phyloP scores from a whole-genome alignment of 2,329 filamentous ascomycete genomes.

The Alternaria dauci region DNA sequence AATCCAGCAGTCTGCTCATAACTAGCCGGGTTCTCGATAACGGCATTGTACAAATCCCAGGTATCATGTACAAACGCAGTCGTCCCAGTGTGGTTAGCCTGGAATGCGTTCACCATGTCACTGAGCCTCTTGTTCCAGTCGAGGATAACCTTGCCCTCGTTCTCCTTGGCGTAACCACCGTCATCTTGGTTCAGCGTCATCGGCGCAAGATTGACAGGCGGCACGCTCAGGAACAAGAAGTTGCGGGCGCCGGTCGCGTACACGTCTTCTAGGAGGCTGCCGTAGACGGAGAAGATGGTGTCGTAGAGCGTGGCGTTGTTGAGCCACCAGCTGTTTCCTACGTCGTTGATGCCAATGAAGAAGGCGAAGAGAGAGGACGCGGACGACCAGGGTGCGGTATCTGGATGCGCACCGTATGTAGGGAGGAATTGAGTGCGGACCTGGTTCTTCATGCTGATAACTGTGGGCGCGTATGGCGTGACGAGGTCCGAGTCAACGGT shows the following conservation, averaged over 20 bases:
- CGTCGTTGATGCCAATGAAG: slow-evolving; percentile 66
- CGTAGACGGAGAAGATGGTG: slow-evolving; percentile 51
- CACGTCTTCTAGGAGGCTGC: slow-evolving; percentile 49
- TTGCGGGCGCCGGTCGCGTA: slow-evolving; percentile 59
- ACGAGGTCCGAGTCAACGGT: slow-evolving; percentile 56
- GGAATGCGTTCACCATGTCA: slow-evolving; percentile 54
- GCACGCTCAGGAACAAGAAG: slow-evolving; percentile 59
- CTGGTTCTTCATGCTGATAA: slow-evolving; percentile 63
- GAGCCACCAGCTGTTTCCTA: slow-evolving; percentile 59
- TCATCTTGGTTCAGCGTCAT: slow-evolving; percentile 53
- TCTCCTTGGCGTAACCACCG: slow-evolving; percentile 40
- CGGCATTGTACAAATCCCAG: slow-evolving; percentile 59
- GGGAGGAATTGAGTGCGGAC: slow-evolving; percentile 56
- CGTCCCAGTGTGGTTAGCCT: slow-evolving; percentile 49
- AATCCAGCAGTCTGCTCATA: slow-evolving; percentile 61
- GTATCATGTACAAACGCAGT: slow-evolving; percentile 63
- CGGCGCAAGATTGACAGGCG: slow-evolving; percentile 62
- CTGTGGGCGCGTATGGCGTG: slow-evolving; percentile 58
- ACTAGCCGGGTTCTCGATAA: slow-evolving; percentile 61
- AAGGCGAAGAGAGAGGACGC: slow-evolving; percentile 59
- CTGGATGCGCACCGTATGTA: slow-evolving; percentile 48
- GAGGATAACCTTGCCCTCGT: slow-evolving; percentile 56
- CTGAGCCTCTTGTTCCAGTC: slow-evolving; percentile 62
- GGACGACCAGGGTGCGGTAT: slow-evolving; percentile 54
- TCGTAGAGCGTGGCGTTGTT: slow-evolving; percentile 47